These are phyloP conservation scores for Fusarium sp. DNA, from an alignment of 2,329 filamentous ascomycete genomes.

Conservation along the genomic window DNA sequence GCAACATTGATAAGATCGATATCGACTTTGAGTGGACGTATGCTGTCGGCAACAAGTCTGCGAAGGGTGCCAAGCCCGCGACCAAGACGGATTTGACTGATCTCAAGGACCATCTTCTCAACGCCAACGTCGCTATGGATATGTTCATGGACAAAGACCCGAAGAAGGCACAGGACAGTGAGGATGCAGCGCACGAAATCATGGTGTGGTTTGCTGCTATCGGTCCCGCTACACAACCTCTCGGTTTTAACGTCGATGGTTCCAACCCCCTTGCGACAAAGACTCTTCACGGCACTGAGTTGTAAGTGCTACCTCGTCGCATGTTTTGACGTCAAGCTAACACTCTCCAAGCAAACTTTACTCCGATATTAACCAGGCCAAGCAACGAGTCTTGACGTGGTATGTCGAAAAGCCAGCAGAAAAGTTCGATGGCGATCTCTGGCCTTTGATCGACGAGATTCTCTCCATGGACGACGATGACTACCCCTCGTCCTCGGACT, in stretches of 20 bases:
- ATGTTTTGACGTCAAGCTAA: slow-evolving; percentile 7
- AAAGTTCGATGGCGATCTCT: slow-evolving; percentile 63
- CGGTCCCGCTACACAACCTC: slow-evolving; percentile 63
- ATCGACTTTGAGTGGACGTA: slow-evolving; percentile 67
- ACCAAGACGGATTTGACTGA: slow-evolving; percentile 53
- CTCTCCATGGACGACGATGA: slow-evolving; percentile 51
- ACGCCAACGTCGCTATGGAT: slow-evolving; percentile 71
- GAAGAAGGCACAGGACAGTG: slow-evolving; percentile 57
- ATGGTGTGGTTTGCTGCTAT: slow-evolving; percentile 70
- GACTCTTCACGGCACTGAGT: slow-evolving; percentile 59
- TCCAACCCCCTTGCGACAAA: slow-evolving; percentile 53
- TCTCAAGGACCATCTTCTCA: slow-evolving; percentile 57
- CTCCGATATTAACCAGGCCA: slow-evolving; percentile 56
- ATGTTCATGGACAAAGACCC: slow-evolving; percentile 69
- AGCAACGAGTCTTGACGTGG: slow-evolving; percentile 67
- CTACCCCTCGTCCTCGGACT: slow-evolving; percentile 60
- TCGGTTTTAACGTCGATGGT: slow-evolving; percentile 56
- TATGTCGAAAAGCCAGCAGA: slow-evolving; percentile 55
- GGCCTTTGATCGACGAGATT: slow-evolving; percentile 60
- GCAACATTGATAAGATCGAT: slow-evolving; percentile 56
- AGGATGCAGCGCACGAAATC: slow-evolving; percentile 65
- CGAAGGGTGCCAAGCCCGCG: slow-evolving; percentile 57
- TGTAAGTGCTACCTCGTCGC: slow-evolving; percentile 53
- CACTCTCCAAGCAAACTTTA: slow-evolving; percentile 57
- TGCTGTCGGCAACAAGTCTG: slow-evolving; percentile 60